These are phyloP conservation scores for Scutellaria baicalensis DNA, from an alignment of 257 asterid species.

Conservation along the genomic window DNA sequence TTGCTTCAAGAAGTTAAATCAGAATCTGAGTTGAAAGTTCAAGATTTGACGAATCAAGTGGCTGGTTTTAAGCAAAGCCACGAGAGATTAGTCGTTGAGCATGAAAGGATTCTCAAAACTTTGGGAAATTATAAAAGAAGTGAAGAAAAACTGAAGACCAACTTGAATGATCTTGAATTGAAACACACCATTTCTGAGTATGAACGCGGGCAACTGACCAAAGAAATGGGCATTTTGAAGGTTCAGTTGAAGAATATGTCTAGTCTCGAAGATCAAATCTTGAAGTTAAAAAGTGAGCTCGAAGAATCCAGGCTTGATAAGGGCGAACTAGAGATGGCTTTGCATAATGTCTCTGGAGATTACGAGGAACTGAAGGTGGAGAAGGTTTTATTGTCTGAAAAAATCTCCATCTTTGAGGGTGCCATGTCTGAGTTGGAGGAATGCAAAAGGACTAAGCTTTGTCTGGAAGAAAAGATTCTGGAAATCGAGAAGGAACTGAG, in stretches of 20 bases:
- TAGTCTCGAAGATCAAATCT: constrained; percentile 46
- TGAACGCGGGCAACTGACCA: constrained; percentile 56
- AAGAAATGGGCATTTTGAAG: constrained; percentile 39
- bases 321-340: constrained; percentile 39
- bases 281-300: constrained; percentile 37
- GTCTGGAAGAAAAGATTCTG: constrained; percentile 47
- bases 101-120: constrained; percentile 37
- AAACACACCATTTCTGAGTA: constrained; percentile 66
- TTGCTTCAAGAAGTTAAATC: constrained; percentile 33
- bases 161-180: constrained; percentile 56
- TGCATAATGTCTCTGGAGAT: constrained; percentile 31
- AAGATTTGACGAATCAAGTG: constrained; percentile 37
- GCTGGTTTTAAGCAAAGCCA: constrained; percentile 29
- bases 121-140: constrained; percentile 40
- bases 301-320: constrained; percentile 35
- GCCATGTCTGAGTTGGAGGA: constrained; percentile 44
- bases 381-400: constrained; percentile 33
- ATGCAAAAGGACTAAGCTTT: constrained; percentile 37
- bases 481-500: constrained; percentile 43
- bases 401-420: constrained; percentile 32
- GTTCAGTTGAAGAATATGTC: constrained; percentile 46
- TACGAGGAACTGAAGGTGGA: constrained; percentile 47
- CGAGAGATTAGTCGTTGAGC: constrained; percentile 34
- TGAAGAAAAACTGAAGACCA: constrained; percentile 63
- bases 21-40: constrained; percentile 27